Conservation (phyloP, 495 filamentous ascomycete species). For the Talaromyces thailandensis region DNA sequence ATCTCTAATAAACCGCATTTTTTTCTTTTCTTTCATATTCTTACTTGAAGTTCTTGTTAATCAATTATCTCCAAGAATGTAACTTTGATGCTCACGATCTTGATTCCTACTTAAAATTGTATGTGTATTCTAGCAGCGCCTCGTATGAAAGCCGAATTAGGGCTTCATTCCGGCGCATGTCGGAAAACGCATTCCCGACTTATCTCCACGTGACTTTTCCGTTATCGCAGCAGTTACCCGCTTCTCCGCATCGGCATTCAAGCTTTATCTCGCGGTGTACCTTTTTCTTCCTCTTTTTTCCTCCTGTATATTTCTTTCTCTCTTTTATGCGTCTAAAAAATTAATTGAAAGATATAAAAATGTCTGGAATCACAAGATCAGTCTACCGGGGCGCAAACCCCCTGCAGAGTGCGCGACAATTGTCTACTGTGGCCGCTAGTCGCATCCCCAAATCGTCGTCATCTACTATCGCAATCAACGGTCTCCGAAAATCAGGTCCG, state of each 20-base stretch:
- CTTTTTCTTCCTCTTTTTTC: slow-evolving; percentile 11
- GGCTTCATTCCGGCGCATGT: not conserved
- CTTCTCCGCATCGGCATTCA: slow-evolving; percentile 9
- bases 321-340: slow-evolving; percentile 10
- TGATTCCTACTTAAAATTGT: not conserved
- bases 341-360: slow-evolving; percentile 8
- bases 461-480: slow-evolving; percentile 17
- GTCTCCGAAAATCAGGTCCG: slow-evolving; percentile 15
- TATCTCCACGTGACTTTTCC: slow-evolving; percentile 14
- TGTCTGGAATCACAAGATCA: not conserved
- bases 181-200: slow-evolving; percentile 5
- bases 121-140: not conserved
- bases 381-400: not conserved
- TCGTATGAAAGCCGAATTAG: not conserved
- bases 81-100: not conserved
- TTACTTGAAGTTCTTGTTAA: not conserved
- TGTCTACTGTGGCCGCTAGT: not conserved
- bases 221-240: slow-evolving; percentile 12
- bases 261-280: slow-evolving; percentile 8
- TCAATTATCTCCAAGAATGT: not conserved
- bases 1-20: not conserved
- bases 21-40: not conserved
- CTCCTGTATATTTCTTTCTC: slow-evolving; percentile 14
- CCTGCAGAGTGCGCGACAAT: not conserved
- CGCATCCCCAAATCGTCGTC: slow-evolving; percentile 4